Percentiles rank a stretch among this genome's conserved stretches.
These are phyloP conservation scores for Eremothecium coryli DNA, from an alignment of 1,139 yeast genomes.

Conservation along the genomic window DNA sequence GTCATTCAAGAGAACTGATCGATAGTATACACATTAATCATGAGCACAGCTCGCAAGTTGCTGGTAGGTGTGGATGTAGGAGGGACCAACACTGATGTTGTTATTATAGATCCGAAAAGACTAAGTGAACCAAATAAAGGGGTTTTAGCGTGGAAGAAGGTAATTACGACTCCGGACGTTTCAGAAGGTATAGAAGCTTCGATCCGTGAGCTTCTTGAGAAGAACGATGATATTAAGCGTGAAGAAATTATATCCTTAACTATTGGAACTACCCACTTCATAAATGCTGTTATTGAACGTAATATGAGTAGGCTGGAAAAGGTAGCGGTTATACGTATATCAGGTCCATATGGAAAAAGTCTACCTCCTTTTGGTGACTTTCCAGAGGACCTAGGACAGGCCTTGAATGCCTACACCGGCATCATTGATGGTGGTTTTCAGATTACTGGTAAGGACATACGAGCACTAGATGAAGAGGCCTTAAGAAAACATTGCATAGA, in stretches of 20 bases:
- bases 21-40: too few relatives aligned
- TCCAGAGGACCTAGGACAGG: conserved; percentile 31
- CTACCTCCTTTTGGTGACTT: conserved; percentile 37
- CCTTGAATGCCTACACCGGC: conserved; percentile 31
- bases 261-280: conserved; percentile 40
- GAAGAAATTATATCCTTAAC: conserved; percentile 33
- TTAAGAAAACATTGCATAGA: conserved; percentile 27
- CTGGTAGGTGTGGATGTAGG: conserved; percentile 41
- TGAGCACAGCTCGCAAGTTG: too few relatives aligned
- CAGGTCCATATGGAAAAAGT: conserved; percentile 33
- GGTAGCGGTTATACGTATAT: conserved; percentile 36
- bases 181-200: conserved; percentile 37
- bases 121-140: conserved; percentile 25
- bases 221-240: conserved; percentile 16
- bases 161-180: conserved; percentile 37
- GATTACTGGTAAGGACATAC: conserved; percentile 35
- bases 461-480: conserved; percentile 30
- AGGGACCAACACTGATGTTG: conserved; percentile 43
- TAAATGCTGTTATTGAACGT: conserved; percentile 38
- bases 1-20: too few relatives aligned
- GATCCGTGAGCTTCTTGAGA: conserved; percentile 28
- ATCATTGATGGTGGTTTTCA: conserved; percentile 34
- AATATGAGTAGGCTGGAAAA: conserved; percentile 33
- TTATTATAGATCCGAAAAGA: conserved; percentile 33
- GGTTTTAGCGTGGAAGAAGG: conserved; percentile 36